Evolutionary conservation across 2,329 filamentous ascomycete species (phyloP), one percentile per base, ranked within the genome.

Genomic region (Onygenales sp.): DNA sequence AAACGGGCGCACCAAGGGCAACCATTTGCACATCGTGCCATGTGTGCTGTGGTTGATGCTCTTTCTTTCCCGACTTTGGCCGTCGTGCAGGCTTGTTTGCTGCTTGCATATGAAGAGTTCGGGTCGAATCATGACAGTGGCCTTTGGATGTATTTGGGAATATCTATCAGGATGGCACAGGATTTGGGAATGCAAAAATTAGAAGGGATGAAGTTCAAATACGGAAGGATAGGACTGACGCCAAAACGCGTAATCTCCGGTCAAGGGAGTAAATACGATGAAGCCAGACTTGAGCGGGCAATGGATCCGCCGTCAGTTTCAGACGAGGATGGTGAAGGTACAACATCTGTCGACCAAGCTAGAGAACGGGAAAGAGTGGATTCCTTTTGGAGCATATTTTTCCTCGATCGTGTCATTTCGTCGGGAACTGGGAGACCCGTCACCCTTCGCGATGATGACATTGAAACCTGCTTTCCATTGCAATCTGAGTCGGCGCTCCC

Each of bases 81-180:
- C 27, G 88, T 88, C 8, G 87, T 93, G 0, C 90, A 95, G 62
- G 88, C 89, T 0, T 90, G 86, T 48, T 70, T 95, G 9, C 72
- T 95, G 32, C 81, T 95, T 70, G 89, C 88, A 0, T 95, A 95
- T 63, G 88, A 94, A 59, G 86, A 91, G 43, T 95, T 95, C 60
- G 90, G 89, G 1, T 87, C 87, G 9, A 88, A 88, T 59, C 87
- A 91, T 61, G 90, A 95, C 63, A 94, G 88, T 65, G 88, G 88
- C 0, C 70, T 95, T 6, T 95, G 90, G 89, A 94, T 95, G 88
- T 95, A 94, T 64, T 76, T 95, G 1, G 90, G 89, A 0, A 84
- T 92, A 50, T 85, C 89, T 0, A 95, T 95, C 56, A 84, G 89
- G 4, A 87, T 90, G 82, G 85, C 85, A 0, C 81, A 88, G 56